Base-by-base conservation (phyloP, 805 yeast species). In the Candida patagonica region DNA sequence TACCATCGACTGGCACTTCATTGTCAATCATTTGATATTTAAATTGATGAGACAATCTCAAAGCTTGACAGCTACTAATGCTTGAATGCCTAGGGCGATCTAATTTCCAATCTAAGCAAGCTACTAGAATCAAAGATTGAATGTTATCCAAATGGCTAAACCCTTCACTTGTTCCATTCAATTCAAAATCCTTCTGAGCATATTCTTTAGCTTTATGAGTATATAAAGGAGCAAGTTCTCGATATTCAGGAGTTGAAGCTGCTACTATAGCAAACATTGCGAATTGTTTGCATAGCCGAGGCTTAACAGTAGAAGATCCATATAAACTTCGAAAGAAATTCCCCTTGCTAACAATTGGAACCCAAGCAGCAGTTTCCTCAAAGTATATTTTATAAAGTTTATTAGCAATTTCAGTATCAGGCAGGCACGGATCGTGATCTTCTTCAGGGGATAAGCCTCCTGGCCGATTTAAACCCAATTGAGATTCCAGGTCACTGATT, bases 401-500 rank as follows among this genome's bases (percentile, higher is more conserved):
- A n/a, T 29, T 12, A 15, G 15, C 31, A 3, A 29, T 20, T 5
- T 29, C 31, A 5, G 13, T 12, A 4, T 17, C 20, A 7, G 31
- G 31, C 4, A 29, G 31, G 7, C 16, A 10, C 9, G 31, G 15
- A 29, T 29, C 31, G 6, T 3, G 3, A 10, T 29, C 16, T 8
- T 29, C 31, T n/a, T n/a, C n/a, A n/a, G n/a, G n/a, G n/a, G 16
- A 15, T 29, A 20, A 10, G n/a, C n/a, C n/a, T 4, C 16, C 31
- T 29, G 16, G 6, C 17, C 16, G 13, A 20, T 10, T 7, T 29
- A 9, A 15, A 8, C 16, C 29, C 19, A 34, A 21, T 23, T 34
- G 32, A 40, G 33, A 32, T 35, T 56, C 59, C 19, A 53, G 45
- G 35, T 47, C 49, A 5, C 50, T 47, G 3, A 60, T 39, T 7